A percentile compares a stretch with the other conserved stretches of the same genome.
Conservation (phyloP, 768 basidiomycete species). For the Xerocomellus chrysenteron region DNA sequence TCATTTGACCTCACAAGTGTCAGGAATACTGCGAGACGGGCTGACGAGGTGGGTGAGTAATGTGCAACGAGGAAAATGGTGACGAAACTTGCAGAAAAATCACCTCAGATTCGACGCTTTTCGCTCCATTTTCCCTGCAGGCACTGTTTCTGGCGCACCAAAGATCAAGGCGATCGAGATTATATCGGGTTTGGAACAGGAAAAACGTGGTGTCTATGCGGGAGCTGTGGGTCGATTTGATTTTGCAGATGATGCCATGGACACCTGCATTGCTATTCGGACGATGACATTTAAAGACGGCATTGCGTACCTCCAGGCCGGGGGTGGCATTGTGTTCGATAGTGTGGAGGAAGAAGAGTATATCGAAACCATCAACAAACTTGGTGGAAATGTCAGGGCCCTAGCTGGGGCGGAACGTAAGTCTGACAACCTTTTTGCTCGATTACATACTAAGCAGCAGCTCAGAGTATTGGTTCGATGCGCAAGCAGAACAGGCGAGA, state of each 20-base stretch:
- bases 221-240: slow-evolving; percentile 98
- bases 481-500: slow-evolving; percentile 49
- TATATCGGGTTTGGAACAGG: slow-evolving; percentile 79
- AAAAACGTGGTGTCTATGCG: slow-evolving; percentile 91
- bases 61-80: not conserved
- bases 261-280: slow-evolving; percentile 97
- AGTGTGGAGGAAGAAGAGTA: slow-evolving; percentile 98
- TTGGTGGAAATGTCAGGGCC: slow-evolving; percentile 82
- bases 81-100: slow-evolving; percentile 3
- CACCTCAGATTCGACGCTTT: slow-evolving; percentile 88
- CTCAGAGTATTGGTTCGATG: slow-evolving; percentile 68
- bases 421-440: slow-evolving; percentile 30
- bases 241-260: slow-evolving; percentile 92
- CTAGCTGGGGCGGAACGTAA: slow-evolving; percentile 86
- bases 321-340: slow-evolving; percentile 96
- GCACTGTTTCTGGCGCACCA: slow-evolving; percentile 97
- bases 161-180: slow-evolving; percentile 99
- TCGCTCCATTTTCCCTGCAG: slow-evolving; percentile 98
- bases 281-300: slow-evolving; percentile 98
- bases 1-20: slow-evolving; percentile 94
- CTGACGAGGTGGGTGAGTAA: slow-evolving; percentile 63
- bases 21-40: slow-evolving; percentile 78
- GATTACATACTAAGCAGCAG: slow-evolving; percentile 18
- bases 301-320: slow-evolving; percentile 88
- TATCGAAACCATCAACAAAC: slow-evolving; percentile 92